These are phyloP conservation scores for Eucalyptus cloeziana DNA, from an alignment of 345 rosid genomes.

Conservation along the genomic window DNA sequence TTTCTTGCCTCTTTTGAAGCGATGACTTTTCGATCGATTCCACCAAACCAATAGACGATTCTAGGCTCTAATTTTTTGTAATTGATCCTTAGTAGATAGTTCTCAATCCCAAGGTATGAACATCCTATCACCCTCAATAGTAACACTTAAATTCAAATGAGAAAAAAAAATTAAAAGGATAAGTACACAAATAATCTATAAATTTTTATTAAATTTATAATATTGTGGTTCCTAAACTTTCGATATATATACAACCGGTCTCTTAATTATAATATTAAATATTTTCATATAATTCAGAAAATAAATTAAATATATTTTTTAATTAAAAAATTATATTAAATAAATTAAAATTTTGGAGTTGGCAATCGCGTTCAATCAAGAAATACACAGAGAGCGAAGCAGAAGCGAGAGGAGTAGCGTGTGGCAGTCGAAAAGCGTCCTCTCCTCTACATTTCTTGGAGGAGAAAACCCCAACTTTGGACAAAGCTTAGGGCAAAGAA, in stretches of 20 bases:
- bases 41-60: fast-evolving
- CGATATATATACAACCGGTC: fast-evolving
- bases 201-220: fast-evolving
- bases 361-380: too few relatives aligned
- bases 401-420: neutral
- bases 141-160: neutral
- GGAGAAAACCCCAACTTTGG: neutral
- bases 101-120: too few relatives aligned
- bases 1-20: fast-evolving
- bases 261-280: neutral
- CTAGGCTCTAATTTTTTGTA: fast-evolving
- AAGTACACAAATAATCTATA: neutral
- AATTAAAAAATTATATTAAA: neutral
- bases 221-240: fast-evolving
- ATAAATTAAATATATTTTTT: fast-evolving
- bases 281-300: neutral
- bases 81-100: fast-evolving
- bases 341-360: neutral
- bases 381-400: neutral
- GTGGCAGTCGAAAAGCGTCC: neutral
- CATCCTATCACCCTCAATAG: fast-evolving
- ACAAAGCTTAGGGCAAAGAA: neutral
- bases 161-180: neutral
- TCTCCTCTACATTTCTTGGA: neutral
- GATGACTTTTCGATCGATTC: fast-evolving